Evolutionary conservation across 1,284 basidiomycete genomes (phyloP), one percentile per base, ranked within the genome.

Genomic region (Athelia sp.): DNA sequence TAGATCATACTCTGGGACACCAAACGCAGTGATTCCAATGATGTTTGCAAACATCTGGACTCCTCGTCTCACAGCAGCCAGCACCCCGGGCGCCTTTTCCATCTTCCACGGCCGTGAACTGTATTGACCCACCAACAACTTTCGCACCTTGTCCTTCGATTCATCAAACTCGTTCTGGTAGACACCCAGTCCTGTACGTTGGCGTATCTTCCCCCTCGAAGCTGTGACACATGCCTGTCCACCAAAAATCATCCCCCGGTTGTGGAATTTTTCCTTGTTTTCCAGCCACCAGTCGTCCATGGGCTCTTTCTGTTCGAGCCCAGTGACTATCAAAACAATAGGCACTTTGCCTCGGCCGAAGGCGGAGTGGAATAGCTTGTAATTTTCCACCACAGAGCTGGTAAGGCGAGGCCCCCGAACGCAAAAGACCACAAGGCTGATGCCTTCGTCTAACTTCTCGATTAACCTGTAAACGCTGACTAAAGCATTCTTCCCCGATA

Each of bases 221-320:
- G 62, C 65, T 14, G 65, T 64, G 22, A 67, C 43, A 42, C 62
- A 64, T 8, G 52, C 62, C 13, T 66, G 60, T 10, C 49, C 62
- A n/a, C 54, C 35, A 17, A 66, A 65, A 6, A 23, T 34, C 51
- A 47, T 40, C 2, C 11, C 11, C 21, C 9, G 22, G n/a, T 3
- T 34, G 31, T 51, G 15, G 11, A 55, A 44, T 14, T 31, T 38
- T 1, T 13, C 29, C 14, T 49, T 42, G 36, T 55, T 50, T 6
- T 40, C n/a, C n/a, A 21, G 29, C 53, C 53, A 54, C 53, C 53
- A 54, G 17, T 6, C 23, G 4, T 54, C 53, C 53, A 55, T 54
- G 8, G 48, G 45, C 22, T 26, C 40, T 19, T 22, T 15, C 6
- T 42, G 8, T 29, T 54, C 53, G 22, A 54, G 35, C 11, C 46